Evolutionary conservation across 192 early-diverging fungal genomes (phyloP).

Genomic region (Rhizophagus sp.): DNA sequence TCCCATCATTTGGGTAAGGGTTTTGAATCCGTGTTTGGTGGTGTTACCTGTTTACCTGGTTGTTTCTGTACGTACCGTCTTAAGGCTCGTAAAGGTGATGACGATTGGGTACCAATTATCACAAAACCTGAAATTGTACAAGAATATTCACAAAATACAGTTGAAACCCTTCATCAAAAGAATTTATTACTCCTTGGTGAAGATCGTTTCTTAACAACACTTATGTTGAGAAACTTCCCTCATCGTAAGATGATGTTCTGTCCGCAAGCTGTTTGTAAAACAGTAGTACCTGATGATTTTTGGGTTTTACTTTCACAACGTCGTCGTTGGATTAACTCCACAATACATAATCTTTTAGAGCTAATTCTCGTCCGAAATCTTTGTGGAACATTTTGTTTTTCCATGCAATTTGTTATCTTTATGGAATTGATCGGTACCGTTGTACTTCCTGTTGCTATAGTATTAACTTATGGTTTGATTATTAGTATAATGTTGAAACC

Average conservation of each 20-base stretch:
- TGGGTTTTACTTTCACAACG: constrained; percentile 85
- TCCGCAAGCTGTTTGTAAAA: constrained; percentile 83
- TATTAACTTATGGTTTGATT: constrained; percentile 68
- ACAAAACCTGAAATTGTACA: constrained; percentile 88
- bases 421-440: constrained; percentile 79
- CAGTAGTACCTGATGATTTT: constrained; percentile 82
- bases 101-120: constrained; percentile 82
- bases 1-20: constrained; percentile 94
- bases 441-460: constrained; percentile 73
- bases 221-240: constrained; percentile 88
- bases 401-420: constrained; percentile 84
- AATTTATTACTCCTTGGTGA: constrained; percentile 88
- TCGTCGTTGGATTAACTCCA: constrained; percentile 96
- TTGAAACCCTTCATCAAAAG: constrained; percentile 84
- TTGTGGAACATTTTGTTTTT: constrained; percentile 97
- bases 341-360: constrained; percentile 93
- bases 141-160: constrained; percentile 81
- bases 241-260: constrained; percentile 87
- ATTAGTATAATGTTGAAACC: constrained; percentile 53
- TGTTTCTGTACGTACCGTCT: constrained; percentile 99
- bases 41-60: constrained; percentile 96
- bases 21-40: constrained; percentile 96
- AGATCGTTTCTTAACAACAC: constrained; percentile 87
- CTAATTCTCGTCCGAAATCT: constrained; percentile 89
- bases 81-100: constrained; percentile 76